A percentile compares a stretch with the other conserved stretches of the same genome.
These are phyloP conservation scores for Aspergillus fumigatiaffinis DNA, from an alignment of 2,329 filamentous ascomycete genomes.

Conservation along the genomic window DNA sequence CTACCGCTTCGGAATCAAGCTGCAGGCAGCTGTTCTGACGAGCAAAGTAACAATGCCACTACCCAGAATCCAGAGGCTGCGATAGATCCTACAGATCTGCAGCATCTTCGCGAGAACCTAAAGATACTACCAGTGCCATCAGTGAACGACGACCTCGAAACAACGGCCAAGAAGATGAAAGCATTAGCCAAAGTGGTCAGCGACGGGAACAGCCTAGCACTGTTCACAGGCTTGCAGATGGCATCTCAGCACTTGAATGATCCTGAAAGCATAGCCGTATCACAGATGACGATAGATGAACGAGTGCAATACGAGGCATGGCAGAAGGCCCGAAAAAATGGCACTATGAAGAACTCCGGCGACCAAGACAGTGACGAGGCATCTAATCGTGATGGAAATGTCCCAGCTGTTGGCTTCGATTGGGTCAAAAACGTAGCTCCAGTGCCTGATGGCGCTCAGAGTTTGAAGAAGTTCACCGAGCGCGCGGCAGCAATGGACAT, in stretches of 20 bases:
- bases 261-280: constrained; percentile 9
- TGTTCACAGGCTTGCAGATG: constrained; percentile 15
- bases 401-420: constrained; percentile 6
- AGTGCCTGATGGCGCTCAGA: constrained; percentile 14
- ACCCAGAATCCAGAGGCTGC: background rate
- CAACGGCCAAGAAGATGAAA: constrained; percentile 13
- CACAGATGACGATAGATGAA: constrained; percentile 13
- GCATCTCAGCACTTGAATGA: constrained; percentile 3
- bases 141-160: constrained; percentile 14
- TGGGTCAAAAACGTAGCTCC: constrained; percentile 15
- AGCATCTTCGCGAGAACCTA: constrained; percentile 2
- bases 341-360: background rate
- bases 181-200: constrained; percentile 12
- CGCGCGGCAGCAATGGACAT: constrained; percentile 19
- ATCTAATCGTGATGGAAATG: background rate
- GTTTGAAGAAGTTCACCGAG: constrained; percentile 15
- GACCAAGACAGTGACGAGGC: background rate
- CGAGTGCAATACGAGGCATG: constrained; percentile 12
- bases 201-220: constrained; percentile 17
- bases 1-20: background rate
- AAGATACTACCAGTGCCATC: constrained; percentile 12
- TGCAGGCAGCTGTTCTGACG: background rate
- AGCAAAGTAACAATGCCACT: background rate
- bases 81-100: constrained; percentile 4
- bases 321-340: constrained; percentile 3